Conservation (phyloP, 352 stramenopile genomes). For the Phytophthora hibernalis region DNA sequence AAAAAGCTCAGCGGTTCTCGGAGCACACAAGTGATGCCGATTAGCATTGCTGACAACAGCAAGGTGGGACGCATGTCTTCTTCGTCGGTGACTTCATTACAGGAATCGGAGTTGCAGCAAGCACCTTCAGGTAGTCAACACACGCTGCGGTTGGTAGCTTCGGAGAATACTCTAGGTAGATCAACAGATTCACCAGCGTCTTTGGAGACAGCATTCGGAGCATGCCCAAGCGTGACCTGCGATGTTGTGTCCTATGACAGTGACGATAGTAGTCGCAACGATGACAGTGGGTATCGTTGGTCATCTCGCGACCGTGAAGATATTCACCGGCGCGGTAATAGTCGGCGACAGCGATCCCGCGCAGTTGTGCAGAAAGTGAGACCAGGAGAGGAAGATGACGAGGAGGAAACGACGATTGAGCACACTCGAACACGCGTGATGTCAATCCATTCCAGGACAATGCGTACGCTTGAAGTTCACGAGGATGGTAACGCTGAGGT, state of each 20-base stretch:
- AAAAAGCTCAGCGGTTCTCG: conserved; percentile 59
- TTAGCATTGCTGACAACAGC: conserved; percentile 27
- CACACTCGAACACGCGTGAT: not conserved
- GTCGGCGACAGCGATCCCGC: not conserved
- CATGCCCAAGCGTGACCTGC: conserved; percentile 46
- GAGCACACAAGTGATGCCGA: conserved; percentile 69
- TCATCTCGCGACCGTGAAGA: conserved; percentile 5
- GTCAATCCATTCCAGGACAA: conserved; percentile 12
- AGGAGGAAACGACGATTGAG: not conserved
- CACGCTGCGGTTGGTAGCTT: conserved; percentile 12
- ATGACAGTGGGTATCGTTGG: conserved; percentile 9
- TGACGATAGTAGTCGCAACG: conserved; percentile 3
- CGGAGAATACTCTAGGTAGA: conserved; percentile 11
- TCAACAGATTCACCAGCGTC: conserved; percentile 12
- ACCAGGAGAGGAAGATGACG: conserved; percentile 24
- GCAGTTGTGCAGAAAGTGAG: conserved; percentile 34
- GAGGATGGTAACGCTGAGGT: conserved; percentile 9
- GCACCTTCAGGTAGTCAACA: not conserved
- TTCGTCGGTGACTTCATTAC: conserved; percentile 1
- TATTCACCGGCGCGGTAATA: conserved; percentile 2
- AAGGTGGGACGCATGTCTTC: conserved; percentile 15
- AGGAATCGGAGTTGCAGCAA: conserved; percentile 6
- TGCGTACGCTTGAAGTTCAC: not conserved
- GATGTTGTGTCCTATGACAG: conserved; percentile 39
- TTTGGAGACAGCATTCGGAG: conserved; percentile 14